A percentile compares a stretch with the other conserved stretches of the same genome.
phyloP scores from a whole-genome alignment of 768 basidiomycete genomes.

The Naganishia kalamii region DNA sequence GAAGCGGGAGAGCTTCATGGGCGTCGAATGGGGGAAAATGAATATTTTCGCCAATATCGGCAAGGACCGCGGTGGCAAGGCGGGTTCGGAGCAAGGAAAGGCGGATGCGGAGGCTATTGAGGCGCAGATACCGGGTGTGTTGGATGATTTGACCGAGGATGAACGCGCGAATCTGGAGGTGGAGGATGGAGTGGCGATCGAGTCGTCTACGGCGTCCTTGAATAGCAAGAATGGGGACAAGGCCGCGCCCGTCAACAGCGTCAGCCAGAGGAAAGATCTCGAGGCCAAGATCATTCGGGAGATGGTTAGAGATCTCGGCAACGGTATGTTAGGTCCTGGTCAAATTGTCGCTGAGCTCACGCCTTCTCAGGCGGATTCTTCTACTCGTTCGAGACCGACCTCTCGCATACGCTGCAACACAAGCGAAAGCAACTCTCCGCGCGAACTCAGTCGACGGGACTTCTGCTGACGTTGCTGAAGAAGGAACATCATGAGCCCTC shows the following conservation, averaged over 20 bases:
- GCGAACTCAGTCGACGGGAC: slow-evolving; percentile 26
- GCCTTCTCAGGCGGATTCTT: slow-evolving; percentile 76
- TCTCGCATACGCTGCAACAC: slow-evolving; percentile 39
- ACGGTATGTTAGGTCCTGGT: slow-evolving; percentile 5
- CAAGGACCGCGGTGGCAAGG: background rate
- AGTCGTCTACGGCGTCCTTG: background rate
- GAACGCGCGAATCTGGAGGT: background rate
- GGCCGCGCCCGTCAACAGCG: background rate
- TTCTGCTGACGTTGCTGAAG: slow-evolving; percentile 34
- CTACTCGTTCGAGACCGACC: slow-evolving; percentile 80
- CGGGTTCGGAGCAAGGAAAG: background rate
- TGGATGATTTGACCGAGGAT: slow-evolving; percentile 7
- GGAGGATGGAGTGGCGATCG: slow-evolving; percentile 14
- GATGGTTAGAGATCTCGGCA: slow-evolving; percentile 56
- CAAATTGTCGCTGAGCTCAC: background rate
- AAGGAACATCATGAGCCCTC: slow-evolving; percentile 16
- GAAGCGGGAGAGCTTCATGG: slow-evolving; percentile 16
- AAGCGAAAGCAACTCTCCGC: slow-evolving; percentile 34
- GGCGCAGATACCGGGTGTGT: slow-evolving; percentile 14
- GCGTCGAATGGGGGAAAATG: slow-evolving; percentile 22
- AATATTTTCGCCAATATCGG: background rate
- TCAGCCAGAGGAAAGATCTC: slow-evolving; percentile 52
- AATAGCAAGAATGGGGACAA: slow-evolving; percentile 3
- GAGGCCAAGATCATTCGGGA: slow-evolving; percentile 78
- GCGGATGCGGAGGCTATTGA: background rate